Conservation (phyloP, 805 yeast genomes). For the Candida pini region DNA sequence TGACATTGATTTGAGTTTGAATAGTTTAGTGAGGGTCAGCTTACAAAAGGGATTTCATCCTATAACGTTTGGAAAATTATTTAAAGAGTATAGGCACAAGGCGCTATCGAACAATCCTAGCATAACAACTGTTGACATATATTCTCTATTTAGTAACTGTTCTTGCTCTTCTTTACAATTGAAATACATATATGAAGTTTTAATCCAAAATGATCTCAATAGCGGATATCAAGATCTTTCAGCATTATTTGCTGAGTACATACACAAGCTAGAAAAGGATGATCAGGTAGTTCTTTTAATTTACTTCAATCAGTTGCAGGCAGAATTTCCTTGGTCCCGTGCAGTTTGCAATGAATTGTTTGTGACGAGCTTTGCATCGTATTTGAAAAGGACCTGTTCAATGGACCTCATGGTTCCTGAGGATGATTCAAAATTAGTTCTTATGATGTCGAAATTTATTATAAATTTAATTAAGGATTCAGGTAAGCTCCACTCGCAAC, state of each 20-base stretch:
- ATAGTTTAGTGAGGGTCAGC: slow-evolving; percentile 17
- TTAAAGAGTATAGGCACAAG: slow-evolving; percentile 23
- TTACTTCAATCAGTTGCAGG: slow-evolving; percentile 21
- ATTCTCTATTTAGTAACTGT: slow-evolving; percentile 15
- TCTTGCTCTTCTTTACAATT: slow-evolving; percentile 17
- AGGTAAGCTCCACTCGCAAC: slow-evolving; percentile 10
- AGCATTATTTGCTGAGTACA: slow-evolving; percentile 15
- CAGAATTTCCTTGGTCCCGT: slow-evolving; percentile 20
- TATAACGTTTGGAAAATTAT: slow-evolving; percentile 21
- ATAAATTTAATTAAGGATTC: slow-evolving; percentile 13
- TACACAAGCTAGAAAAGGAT: slow-evolving; percentile 4
- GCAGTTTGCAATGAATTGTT: slow-evolving; percentile 11
- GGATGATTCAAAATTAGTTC: slow-evolving; percentile 10
- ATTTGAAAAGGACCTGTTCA: slow-evolving; percentile 4
- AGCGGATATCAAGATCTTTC: slow-evolving; percentile 21
- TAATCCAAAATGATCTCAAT: slow-evolving; percentile 22
- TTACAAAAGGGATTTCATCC: slow-evolving; percentile 21
- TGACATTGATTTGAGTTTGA: slow-evolving; percentile 17
- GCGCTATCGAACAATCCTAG: slow-evolving; percentile 2
- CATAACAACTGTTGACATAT: slow-evolving; percentile 10
- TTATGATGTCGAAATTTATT: slow-evolving; percentile 21
- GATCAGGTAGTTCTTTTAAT: slow-evolving; percentile 23
- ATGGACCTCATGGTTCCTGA: slow-evolving; percentile 2
- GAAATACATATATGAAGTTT: slow-evolving; percentile 23
- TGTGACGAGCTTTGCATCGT: slow-evolving; percentile 11